Evolutionary conservation across 805 yeast species (phyloP).

Genomic region (Yarrowia bubula): DNA sequence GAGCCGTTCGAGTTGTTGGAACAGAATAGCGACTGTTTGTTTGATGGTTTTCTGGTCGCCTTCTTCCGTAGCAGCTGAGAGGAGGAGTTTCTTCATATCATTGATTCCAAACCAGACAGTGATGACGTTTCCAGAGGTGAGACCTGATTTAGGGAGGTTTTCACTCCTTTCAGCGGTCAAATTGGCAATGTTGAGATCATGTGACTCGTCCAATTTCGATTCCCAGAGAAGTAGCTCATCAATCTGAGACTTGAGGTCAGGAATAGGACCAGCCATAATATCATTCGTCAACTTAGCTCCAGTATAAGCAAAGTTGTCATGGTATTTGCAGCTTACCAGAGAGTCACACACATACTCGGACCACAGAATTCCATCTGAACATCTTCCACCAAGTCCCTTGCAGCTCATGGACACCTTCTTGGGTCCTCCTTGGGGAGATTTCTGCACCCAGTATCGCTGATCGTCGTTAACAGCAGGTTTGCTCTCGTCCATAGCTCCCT

Average conservation of each 20-base stretch:
- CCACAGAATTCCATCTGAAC: slow-evolving; percentile 17
- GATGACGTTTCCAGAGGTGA: slow-evolving; percentile 11
- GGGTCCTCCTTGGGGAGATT: slow-evolving; percentile 20
- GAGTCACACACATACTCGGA: slow-evolving; percentile 16
- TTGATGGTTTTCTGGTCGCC: neutral
- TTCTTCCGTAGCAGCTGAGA: slow-evolving; percentile 1
- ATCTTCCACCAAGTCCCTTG: slow-evolving; percentile 11
- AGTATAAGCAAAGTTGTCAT: slow-evolving; percentile 9
- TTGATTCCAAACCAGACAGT: slow-evolving; percentile 24
- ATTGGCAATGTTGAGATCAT: slow-evolving; percentile 3
- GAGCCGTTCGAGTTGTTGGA: slow-evolving; percentile 9
- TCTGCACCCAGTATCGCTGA: slow-evolving; percentile 20
- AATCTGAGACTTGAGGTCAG: slow-evolving; percentile 22
- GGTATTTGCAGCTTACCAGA: slow-evolving; percentile 3
- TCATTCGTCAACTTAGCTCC: slow-evolving; percentile 22
- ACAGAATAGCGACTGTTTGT: slow-evolving; percentile 10
- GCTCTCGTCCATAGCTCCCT: slow-evolving; percentile 2
- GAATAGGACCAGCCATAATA: slow-evolving; percentile 14
- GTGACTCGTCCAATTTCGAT: neutral
- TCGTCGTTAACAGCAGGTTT: slow-evolving; percentile 6
- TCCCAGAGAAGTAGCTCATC: slow-evolving; percentile 14
- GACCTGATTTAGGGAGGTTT: neutral
- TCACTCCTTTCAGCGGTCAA: neutral
- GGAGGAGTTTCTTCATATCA: slow-evolving; percentile 16
- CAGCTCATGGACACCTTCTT: slow-evolving; percentile 25